These are phyloP conservation scores for Pulveroboletus frians DNA, from an alignment of 768 basidiomycete genomes.

Conservation along the genomic window DNA sequence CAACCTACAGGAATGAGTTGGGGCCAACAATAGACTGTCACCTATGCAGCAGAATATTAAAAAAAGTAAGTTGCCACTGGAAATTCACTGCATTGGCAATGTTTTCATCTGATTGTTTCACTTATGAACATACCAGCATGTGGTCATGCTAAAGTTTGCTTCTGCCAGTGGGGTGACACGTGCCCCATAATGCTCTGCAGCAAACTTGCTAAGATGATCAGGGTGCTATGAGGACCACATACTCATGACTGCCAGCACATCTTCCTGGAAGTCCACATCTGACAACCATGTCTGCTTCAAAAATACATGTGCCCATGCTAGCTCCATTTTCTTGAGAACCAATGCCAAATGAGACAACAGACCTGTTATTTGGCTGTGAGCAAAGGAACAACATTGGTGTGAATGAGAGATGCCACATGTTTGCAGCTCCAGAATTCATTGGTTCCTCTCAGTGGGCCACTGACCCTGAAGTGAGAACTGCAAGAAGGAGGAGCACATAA, in stretches of 20 bases:
- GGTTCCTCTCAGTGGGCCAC: slow-evolving; percentile 80
- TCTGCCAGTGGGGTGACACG: too few species aligned
- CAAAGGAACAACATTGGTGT: not conserved
- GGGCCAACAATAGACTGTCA: too few species aligned
- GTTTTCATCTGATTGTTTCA: too few species aligned
- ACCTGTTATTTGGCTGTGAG: slow-evolving; percentile 57
- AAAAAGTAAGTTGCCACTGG: too few species aligned
- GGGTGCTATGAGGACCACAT: slow-evolving; percentile 15
- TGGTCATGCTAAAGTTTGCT: too few species aligned
- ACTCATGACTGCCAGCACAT: slow-evolving; percentile 80
- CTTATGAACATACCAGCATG: too few species aligned
- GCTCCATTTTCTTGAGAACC: slow-evolving; percentile 65
- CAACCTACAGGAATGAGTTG: too few species aligned
- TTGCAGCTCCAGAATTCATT: slow-evolving; percentile 61
- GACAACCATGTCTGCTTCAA: slow-evolving; percentile 68
- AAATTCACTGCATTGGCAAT: too few species aligned
- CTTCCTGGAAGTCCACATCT: slow-evolving; percentile 80
- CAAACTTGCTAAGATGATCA: not conserved
- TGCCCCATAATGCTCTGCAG: too few species aligned
- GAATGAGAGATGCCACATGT: slow-evolving; percentile 39
- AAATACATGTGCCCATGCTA: slow-evolving; percentile 73
- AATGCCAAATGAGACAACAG: slow-evolving; percentile 71
- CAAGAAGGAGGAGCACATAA: not conserved
- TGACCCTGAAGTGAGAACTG: slow-evolving; percentile 72
- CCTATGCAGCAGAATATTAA: too few species aligned